Percentiles rank a stretch among this genome's conserved stretches.
Conservation (phyloP, 257 asterid genomes). For the Solanum sejunctum region DNA sequence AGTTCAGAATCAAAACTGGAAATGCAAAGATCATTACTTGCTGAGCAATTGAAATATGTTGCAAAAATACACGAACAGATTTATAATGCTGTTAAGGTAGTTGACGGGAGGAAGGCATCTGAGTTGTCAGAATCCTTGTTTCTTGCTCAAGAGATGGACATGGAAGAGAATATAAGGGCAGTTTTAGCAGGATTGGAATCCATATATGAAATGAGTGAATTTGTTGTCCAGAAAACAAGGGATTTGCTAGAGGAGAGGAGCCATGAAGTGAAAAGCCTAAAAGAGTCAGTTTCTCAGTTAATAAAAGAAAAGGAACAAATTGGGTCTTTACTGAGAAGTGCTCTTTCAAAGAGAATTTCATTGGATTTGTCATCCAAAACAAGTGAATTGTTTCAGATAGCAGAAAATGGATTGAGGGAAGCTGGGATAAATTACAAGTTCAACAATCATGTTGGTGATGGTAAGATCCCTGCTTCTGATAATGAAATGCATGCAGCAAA, state of each 20-base stretch:
- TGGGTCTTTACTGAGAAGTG: conserved; percentile 78
- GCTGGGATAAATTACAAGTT: conserved; percentile 84
- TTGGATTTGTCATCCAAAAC: conserved; percentile 74
- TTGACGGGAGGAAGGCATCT: conserved; percentile 55
- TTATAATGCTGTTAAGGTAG: conserved; percentile 59
- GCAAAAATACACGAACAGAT: conserved; percentile 55
- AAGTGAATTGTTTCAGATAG: conserved; percentile 74
- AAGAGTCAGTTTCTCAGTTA: conserved; percentile 59
- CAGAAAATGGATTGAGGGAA: conserved; percentile 80
- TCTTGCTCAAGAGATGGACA: conserved; percentile 74
- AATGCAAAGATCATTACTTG: conserved; percentile 49
- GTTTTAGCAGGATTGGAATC: conserved; percentile 90
- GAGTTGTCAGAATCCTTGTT: conserved; percentile 82
- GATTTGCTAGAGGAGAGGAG: conserved; percentile 58
- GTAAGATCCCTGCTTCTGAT: conserved; percentile 25
- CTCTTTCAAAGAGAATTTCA: conserved; percentile 64
- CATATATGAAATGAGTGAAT: conserved; percentile 60
- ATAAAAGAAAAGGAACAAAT: conserved; percentile 86
- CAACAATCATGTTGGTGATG: conserved; percentile 29
- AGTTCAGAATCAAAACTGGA: conserved; percentile 33
- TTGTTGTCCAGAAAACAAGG: conserved; percentile 55
- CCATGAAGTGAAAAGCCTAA: conserved; percentile 45
- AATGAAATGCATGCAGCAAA: conserved; percentile 28
- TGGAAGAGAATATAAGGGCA: conserved; percentile 81
- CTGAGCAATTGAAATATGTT: conserved; percentile 65